phyloP scores from a whole-genome alignment of 495 filamentous ascomycete species.

The Penicillium canescens region DNA sequence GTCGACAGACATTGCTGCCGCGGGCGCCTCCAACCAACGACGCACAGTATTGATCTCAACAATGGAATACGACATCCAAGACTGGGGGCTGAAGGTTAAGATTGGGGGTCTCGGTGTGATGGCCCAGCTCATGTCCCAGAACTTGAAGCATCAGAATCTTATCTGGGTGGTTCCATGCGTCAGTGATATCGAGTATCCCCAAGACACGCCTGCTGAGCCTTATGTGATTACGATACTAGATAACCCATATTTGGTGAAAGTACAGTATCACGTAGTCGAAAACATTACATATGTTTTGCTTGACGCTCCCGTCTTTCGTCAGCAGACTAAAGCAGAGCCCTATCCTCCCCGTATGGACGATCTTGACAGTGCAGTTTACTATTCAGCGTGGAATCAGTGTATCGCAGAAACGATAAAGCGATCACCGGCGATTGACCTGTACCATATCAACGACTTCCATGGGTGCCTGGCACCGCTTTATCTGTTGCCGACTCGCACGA shows the following conservation, averaged over 20 bases:
- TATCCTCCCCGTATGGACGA: constrained; percentile 73
- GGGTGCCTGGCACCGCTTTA: constrained; percentile 68
- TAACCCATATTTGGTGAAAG: constrained; percentile 58
- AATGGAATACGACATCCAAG: constrained; percentile 71
- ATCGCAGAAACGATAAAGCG: constrained; percentile 59
- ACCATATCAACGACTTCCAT: constrained; percentile 78
- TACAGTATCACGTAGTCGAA: constrained; percentile 61
- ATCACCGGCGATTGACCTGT: constrained; percentile 60
- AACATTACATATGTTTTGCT: constrained; percentile 72
- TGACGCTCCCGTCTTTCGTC: constrained; percentile 66
- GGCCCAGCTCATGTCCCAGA: constrained; percentile 67
- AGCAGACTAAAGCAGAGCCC: constrained; percentile 64
- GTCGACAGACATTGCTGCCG: constrained; percentile 8
- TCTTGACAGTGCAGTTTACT: constrained; percentile 64
- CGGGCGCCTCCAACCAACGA: constrained; percentile 22
- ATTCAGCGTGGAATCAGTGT: constrained; percentile 69
- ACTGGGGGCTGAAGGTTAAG: constrained; percentile 69
- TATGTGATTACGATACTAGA: constrained; percentile 64
- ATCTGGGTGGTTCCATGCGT: constrained; percentile 73
- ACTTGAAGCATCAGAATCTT: constrained; percentile 62
- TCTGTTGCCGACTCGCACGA: constrained; percentile 49
- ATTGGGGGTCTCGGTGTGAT: constrained; percentile 69
- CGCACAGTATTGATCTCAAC: constrained; percentile 65
- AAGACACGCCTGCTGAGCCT: constrained; percentile 54
- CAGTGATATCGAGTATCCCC: constrained; percentile 63